Evolutionary conservation across 495 filamentous ascomycete genomes (phyloP).

Genomic region (Geoglossum glabrum): DNA sequence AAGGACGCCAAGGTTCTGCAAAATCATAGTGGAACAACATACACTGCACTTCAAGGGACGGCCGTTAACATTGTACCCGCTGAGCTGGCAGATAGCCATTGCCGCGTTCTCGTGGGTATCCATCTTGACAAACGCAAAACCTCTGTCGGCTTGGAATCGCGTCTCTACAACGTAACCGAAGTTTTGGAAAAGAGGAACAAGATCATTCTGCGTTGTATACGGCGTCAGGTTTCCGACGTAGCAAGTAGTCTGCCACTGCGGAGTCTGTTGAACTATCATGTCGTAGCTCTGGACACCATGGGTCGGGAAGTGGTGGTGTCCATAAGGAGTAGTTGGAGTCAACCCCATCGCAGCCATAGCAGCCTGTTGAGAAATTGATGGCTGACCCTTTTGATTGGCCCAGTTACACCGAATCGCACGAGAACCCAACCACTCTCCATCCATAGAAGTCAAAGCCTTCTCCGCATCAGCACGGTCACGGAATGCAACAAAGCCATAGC

Average conservation of each 20-base stretch:
- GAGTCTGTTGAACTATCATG: slow-evolving; percentile 94
- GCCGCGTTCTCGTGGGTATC: slow-evolving; percentile 95
- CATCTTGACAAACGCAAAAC: slow-evolving; percentile 99
- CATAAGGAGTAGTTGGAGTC: slow-evolving; percentile 90
- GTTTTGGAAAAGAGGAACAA: slow-evolving; percentile 93
- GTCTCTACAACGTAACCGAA: slow-evolving; percentile 96
- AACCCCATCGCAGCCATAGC: slow-evolving; percentile 96
- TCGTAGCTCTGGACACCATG: slow-evolving; percentile 94
- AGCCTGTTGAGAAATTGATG: slow-evolving; percentile 92
- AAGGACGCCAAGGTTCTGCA: neutral
- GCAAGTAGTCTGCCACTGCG: slow-evolving; percentile 94
- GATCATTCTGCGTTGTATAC: slow-evolving; percentile 89
- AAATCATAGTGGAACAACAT: slow-evolving; percentile 23
- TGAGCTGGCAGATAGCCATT: slow-evolving; percentile 95
- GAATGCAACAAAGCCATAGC: slow-evolving; percentile 97
- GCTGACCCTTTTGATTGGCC: slow-evolving; percentile 99
- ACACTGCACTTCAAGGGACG: slow-evolving; percentile 97
- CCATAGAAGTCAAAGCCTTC: slow-evolving; percentile 92
- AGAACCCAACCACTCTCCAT: slow-evolving; percentile 97
- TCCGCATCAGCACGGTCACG: slow-evolving; percentile 86
- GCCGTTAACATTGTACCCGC: slow-evolving; percentile 92
- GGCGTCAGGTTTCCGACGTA: slow-evolving; percentile 97
- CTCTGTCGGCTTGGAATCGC: slow-evolving; percentile 91
- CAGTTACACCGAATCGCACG: slow-evolving; percentile 98
- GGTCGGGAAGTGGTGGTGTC: slow-evolving; percentile 95